phyloP scores from a whole-genome alignment of 2,329 filamentous ascomycete genomes.

The Aspergillus ochraceus region DNA sequence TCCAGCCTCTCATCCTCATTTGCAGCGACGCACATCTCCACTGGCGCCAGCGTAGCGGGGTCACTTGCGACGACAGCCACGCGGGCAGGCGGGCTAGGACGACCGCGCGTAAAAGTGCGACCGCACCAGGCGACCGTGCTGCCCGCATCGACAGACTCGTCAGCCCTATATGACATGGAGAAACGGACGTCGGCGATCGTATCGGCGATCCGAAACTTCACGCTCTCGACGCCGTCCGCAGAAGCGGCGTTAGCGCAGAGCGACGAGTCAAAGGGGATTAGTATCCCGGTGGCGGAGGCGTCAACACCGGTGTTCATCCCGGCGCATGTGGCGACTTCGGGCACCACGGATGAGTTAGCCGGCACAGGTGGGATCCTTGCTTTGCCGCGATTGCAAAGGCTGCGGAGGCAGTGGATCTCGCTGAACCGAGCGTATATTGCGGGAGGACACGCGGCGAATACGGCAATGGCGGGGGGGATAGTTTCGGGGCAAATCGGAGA shows the following conservation, averaged over 20 bases:
- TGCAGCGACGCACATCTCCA: constrained; percentile 19
- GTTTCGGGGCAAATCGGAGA: constrained; percentile 38
- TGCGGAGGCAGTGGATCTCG: constrained; percentile 49
- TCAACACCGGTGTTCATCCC: constrained; percentile 38
- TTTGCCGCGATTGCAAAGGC: constrained; percentile 44
- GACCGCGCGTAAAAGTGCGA: constrained; percentile 30
- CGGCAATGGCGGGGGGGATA: constrained; percentile 29
- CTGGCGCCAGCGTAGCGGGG: too few relatives aligned
- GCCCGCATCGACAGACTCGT: constrained; percentile 39
- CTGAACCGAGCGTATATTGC: constrained; percentile 44
- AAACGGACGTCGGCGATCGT: constrained; percentile 45
- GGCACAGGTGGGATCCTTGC: constrained; percentile 43
- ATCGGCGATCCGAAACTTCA: constrained; percentile 43
- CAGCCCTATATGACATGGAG: constrained; percentile 46
- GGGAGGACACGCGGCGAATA: constrained; percentile 35
- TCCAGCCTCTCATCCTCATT: constrained; percentile 19
- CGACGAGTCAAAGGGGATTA: constrained; percentile 27
- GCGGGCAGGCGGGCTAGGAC: too few relatives aligned
- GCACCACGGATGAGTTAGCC: constrained; percentile 44
- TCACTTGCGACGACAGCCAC: too few relatives aligned
- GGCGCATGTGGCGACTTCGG: constrained; percentile 35
- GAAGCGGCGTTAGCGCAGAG: constrained; percentile 32
- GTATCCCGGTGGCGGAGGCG: constrained; percentile 35
- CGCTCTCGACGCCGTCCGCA: constrained; percentile 39
- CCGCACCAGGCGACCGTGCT: constrained; percentile 48